Evolutionary conservation across 1,284 basidiomycete species (phyloP).

Genomic region (Blastosporella zonata): DNA sequence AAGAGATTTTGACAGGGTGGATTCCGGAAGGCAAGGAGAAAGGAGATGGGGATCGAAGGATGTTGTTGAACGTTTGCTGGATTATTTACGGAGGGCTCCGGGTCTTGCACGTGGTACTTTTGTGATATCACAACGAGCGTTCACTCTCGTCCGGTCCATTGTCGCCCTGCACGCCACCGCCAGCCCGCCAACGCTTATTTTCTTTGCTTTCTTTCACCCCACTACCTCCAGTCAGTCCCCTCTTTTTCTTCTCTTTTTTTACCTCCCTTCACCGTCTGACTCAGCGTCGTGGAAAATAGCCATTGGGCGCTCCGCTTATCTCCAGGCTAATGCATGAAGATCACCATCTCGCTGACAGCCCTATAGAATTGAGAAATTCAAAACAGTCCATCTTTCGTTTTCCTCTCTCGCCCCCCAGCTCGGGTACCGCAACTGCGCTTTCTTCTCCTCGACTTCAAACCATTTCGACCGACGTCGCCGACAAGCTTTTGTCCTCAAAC

Average conservation of each 20-base stretch:
- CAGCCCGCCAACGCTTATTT: not conserved
- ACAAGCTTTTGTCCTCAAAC: constrained; percentile 26
- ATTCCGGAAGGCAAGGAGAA: not conserved
- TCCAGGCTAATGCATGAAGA: constrained; percentile 17
- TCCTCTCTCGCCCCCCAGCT: constrained; percentile 43
- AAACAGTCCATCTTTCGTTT: constrained; percentile 32
- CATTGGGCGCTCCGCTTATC: constrained; percentile 13
- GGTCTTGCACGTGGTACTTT: constrained; percentile 22
- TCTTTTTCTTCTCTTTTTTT: constrained; percentile 3
- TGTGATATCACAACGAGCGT: constrained; percentile 30
- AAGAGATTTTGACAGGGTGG: constrained; percentile 1
- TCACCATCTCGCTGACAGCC: constrained; percentile 13
- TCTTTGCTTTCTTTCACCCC: not conserved
- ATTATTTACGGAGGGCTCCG: constrained; percentile 28
- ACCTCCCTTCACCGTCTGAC: not conserved
- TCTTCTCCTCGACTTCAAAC: constrained; percentile 38
- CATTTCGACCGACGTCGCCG: constrained; percentile 25
- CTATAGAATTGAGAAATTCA: constrained; percentile 20
- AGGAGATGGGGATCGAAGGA: constrained; percentile 5
- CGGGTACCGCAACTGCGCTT: constrained; percentile 34
- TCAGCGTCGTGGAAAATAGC: constrained; percentile 4
- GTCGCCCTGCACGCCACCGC: not conserved
- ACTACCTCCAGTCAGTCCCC: not conserved
- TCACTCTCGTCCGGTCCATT: constrained; percentile 6
- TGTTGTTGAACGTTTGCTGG: constrained; percentile 19